These are phyloP conservation scores for Glycyrrhiza uralensis DNA, from an alignment of 306 rosid species.

Conservation along the genomic window DNA sequence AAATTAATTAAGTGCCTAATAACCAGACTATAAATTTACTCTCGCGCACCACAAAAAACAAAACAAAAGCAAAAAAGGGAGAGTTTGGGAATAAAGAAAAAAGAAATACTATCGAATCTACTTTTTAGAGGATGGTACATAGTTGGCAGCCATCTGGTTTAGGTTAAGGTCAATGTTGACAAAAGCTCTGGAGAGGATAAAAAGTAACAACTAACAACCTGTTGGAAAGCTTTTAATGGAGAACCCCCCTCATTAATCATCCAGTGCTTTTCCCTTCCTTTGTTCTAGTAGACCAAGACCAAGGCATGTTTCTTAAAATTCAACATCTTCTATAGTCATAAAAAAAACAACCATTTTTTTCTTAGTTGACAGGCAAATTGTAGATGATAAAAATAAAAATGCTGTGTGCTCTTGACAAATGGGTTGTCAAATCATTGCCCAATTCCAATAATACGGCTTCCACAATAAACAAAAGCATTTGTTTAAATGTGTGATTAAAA, in stretches of 20 bases:
- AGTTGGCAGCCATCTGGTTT: constrained; percentile 9
- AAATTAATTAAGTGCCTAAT: constrained; percentile 1
- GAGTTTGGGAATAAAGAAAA: not conserved
- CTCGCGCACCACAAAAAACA: constrained; percentile 5
- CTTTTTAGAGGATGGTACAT: not conserved
- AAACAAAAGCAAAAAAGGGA: not conserved
- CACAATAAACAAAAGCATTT: not conserved
- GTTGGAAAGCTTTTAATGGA: constrained; percentile 16
- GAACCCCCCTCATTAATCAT: not conserved
- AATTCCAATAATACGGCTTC: not conserved
- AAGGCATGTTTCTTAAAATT: constrained; percentile 15
- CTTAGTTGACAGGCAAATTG: not conserved
- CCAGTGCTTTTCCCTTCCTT: not conserved
- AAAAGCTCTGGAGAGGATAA: not conserved
- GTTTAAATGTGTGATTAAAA: not conserved
- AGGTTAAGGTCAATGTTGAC: constrained; percentile 19
- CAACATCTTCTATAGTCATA: constrained; percentile 4
- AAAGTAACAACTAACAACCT: not conserved
- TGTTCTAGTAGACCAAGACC: no score
- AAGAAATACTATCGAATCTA: not conserved
- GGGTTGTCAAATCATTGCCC: constrained; percentile 34
- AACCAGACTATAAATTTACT: constrained; percentile 21
- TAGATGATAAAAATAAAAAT: no score
- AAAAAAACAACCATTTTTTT: not conserved
- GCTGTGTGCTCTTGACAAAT: constrained; percentile 1